These are phyloP conservation scores for Trametes sanguinea DNA, from an alignment of 768 basidiomycete species.

Conservation along the genomic window DNA sequence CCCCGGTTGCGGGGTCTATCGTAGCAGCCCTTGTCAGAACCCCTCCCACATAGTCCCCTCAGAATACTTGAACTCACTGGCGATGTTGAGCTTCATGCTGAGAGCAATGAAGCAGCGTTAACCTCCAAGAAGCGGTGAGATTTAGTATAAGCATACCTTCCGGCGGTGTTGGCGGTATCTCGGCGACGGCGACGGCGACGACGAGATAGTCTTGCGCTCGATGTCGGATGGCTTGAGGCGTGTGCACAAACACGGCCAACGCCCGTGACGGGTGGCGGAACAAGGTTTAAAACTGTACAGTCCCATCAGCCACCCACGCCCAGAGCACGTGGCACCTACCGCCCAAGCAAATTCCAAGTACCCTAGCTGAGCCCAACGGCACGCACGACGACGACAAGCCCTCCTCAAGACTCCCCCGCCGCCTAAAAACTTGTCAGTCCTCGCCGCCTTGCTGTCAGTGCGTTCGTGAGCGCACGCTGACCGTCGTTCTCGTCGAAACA, in stretches of 20 bases:
- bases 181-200: constrained; percentile 44
- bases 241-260: constrained; percentile 32
- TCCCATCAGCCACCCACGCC: constrained; percentile 39
- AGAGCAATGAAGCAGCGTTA: background rate
- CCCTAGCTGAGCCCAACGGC: constrained; percentile 32
- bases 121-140: constrained; percentile 30
- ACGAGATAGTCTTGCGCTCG: constrained; percentile 34
- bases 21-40: constrained; percentile 8
- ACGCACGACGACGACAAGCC: constrained; percentile 35
- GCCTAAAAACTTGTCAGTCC: constrained; percentile 40
- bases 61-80: constrained; percentile 60
- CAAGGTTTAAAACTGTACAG: constrained; percentile 70
- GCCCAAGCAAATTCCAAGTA: constrained; percentile 14
- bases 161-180: constrained; percentile 34
- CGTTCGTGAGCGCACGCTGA: constrained; percentile 4
- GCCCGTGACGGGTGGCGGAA: constrained; percentile 37
- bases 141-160: constrained; percentile 40
- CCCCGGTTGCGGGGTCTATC: constrained; percentile 92
- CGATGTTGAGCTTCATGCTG: constrained; percentile 97
- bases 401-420: constrained; percentile 44
- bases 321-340: constrained; percentile 35
- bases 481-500: constrained; percentile 15
- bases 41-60: constrained; percentile 6
- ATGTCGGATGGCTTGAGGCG: constrained; percentile 33
- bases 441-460: constrained; percentile 11